Percentiles rank a stretch among this genome's conserved stretches.
phyloP scores from a whole-genome alignment of 768 basidiomycete genomes.

The Pleurotus eryngii region DNA sequence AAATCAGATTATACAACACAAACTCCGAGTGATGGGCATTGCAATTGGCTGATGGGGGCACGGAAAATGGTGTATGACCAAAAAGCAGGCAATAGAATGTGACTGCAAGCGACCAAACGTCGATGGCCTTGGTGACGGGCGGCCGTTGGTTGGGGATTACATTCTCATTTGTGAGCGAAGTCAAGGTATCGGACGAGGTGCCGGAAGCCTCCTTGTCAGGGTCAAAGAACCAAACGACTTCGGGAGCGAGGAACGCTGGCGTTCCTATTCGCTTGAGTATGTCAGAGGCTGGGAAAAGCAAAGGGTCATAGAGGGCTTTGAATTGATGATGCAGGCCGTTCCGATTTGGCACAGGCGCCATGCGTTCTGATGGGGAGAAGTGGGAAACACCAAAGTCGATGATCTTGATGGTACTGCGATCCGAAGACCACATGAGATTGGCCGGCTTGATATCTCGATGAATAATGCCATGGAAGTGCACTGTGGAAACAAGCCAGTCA shows the following conservation, averaged over 20 bases:
- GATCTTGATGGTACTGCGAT: slow-evolving; percentile 81
- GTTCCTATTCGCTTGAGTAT: slow-evolving; percentile 39
- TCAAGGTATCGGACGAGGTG: slow-evolving; percentile 18
- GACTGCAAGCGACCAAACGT: slow-evolving; percentile 44
- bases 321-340: neutral
- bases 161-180: slow-evolving; percentile 9
- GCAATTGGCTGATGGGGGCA: slow-evolving; percentile 29
- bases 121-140: slow-evolving; percentile 42
- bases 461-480: slow-evolving; percentile 46
- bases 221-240: slow-evolving; percentile 40
- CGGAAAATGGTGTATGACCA: slow-evolving; percentile 40
- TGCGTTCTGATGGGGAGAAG: slow-evolving; percentile 1
- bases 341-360: neutral
- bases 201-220: slow-evolving; percentile 13
- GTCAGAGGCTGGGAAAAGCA: slow-evolving; percentile 35
- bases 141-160: slow-evolving; percentile 25
- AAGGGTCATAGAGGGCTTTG: slow-evolving; percentile 15
- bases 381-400: slow-evolving; percentile 93
- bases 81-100: slow-evolving; percentile 47
- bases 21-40: slow-evolving; percentile 34
- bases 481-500: neutral
- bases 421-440: slow-evolving; percentile 84
- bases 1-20: slow-evolving; percentile 37
- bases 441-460: slow-evolving; percentile 96
- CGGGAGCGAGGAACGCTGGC: slow-evolving; percentile 42